Conservation (phyloP, 2,329 filamentous ascomycete genomes). For the Pseudovirgaria hyperparasitica region DNA sequence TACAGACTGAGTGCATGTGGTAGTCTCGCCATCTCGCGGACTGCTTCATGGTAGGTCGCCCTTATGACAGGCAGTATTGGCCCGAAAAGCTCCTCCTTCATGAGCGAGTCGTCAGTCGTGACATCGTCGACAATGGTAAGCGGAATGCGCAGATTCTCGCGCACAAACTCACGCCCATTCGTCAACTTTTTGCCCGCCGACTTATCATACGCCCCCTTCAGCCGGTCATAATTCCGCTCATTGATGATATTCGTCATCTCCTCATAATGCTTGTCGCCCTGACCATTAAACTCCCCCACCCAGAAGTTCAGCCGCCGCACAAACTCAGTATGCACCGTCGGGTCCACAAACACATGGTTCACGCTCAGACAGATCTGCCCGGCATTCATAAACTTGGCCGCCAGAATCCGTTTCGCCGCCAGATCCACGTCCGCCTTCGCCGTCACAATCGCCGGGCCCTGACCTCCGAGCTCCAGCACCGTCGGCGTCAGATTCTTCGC, state of each 20-base stretch:
- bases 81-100: constrained; percentile 34
- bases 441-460: constrained; percentile 32
- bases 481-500: constrained; percentile 33
- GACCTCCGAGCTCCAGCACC: constrained; percentile 34
- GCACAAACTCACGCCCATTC: constrained; percentile 21
- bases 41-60: constrained; percentile 17
- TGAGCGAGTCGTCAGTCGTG: constrained; percentile 21
- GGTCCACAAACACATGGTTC: constrained; percentile 35
- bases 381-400: constrained; percentile 30
- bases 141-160: constrained; percentile 17
- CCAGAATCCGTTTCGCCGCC: constrained; percentile 31
- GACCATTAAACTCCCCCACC: constrained; percentile 19
- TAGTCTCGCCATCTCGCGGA: constrained; percentile 11
- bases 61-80: constrained; percentile 31
- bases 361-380: constrained; percentile 30
- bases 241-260: constrained; percentile 28
- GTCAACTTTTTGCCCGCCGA: constrained; percentile 23
- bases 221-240: constrained; percentile 29
- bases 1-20: constrained; percentile 28
- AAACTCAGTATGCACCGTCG: constrained; percentile 25
- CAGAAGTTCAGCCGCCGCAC: constrained; percentile 20
- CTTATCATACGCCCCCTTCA: constrained; percentile 22
- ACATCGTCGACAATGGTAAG: constrained; percentile 29
- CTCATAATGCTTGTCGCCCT: constrained; percentile 8
- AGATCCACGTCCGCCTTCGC: constrained; percentile 28